A percentile compares a stretch with the other conserved stretches of the same genome.
Evolutionary conservation across 768 basidiomycete species (phyloP).

Genomic region (Nevesoporus exiguus): DNA sequence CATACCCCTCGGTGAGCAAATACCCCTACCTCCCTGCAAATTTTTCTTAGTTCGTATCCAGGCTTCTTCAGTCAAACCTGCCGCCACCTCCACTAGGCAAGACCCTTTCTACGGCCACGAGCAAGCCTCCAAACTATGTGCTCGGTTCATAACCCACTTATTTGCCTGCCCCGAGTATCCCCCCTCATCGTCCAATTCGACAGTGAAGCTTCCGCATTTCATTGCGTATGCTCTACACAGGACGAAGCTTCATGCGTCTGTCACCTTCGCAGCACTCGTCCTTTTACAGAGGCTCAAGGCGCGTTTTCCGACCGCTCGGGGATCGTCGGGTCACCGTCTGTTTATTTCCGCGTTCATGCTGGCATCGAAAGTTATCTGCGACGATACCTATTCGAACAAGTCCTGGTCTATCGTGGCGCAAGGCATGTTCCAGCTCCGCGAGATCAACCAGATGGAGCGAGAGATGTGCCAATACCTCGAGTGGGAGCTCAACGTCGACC

Average conservation of each 20-base stretch:
- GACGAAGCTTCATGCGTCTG: conserved; percentile 56
- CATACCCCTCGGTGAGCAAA: conserved; percentile 25
- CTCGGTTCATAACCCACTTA: conserved; percentile 77
- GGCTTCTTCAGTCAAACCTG: conserved; percentile 28
- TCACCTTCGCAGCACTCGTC: conserved; percentile 39
- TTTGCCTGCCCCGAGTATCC: conserved; percentile 87
- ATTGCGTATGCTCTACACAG: conserved; percentile 68
- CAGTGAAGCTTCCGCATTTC: conserved; percentile 48
- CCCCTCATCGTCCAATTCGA: conserved; percentile 37
- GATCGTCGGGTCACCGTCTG: conserved; percentile 67
- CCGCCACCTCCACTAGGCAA: conserved; percentile 24
- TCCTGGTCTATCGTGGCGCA: conserved; percentile 91
- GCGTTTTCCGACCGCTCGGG: conserved; percentile 72
- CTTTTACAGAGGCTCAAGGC: conserved; percentile 65
- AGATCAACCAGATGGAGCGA: conserved; percentile 81
- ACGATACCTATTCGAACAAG: conserved; percentile 93
- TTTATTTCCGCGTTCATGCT: conserved; percentile 78
- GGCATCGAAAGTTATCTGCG: conserved; percentile 78
- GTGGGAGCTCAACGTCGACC: conserved; percentile 83
- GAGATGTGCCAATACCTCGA: conserved; percentile 87
- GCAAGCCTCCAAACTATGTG: conserved; percentile 61
- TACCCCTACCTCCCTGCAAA: neutral
- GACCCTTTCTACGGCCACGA: conserved; percentile 61
- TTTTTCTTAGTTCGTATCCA: conserved; percentile 3
- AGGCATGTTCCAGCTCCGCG: conserved; percentile 72